Base-by-base conservation (phyloP, 805 yeast genomes). In the Yueomyces sp. region DNA sequence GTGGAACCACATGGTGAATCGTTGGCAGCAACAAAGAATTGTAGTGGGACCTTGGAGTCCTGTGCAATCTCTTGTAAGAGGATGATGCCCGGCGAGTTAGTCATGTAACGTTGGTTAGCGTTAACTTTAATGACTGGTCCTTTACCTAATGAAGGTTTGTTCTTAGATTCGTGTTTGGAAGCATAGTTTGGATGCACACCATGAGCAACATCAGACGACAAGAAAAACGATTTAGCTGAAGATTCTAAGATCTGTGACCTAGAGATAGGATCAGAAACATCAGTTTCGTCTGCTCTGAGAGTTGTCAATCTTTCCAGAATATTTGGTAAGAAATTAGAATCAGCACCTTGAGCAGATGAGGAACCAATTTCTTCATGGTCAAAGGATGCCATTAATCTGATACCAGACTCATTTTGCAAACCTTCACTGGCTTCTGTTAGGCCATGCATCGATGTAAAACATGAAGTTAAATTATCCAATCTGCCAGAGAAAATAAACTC, bases 331-430 rank as follows among this genome's bases (percentile, higher is more conserved):
- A 92, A 85, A 47, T 88, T 83, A 2, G 96, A 86, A 56, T 85
- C 88, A 1, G 98, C 98, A 50, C 98, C 98, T 63, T 90, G 96
- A 11, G 95, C 95, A 19, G 95, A 82, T 6, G 78, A 70, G 2
- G 96, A 87, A 0, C 98, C 98, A 51, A 90, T 73, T 62, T 90
- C 98, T 64, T 90, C 98, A 62, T 92, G 97, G 60, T 90, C 98
- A 61, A 92, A 90, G 47, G 88, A 68, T 0, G 95, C 79, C 44
- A 87, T 71, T 57, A 88, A 60, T 56, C 82, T 79, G 38, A 86
- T 77, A 39, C 85, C 81, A 2, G 65, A 49, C 45, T 77, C 81
- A 1, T 63, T 52, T 1, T 58, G 63, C 38, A 81, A 59, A 9
- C 65, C 58, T 6, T 56, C 62, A 0, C 74, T 63, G 2, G 85